Conservation (phyloP, 164 flowering plant species). For the Tetracentron sinense region DNA sequence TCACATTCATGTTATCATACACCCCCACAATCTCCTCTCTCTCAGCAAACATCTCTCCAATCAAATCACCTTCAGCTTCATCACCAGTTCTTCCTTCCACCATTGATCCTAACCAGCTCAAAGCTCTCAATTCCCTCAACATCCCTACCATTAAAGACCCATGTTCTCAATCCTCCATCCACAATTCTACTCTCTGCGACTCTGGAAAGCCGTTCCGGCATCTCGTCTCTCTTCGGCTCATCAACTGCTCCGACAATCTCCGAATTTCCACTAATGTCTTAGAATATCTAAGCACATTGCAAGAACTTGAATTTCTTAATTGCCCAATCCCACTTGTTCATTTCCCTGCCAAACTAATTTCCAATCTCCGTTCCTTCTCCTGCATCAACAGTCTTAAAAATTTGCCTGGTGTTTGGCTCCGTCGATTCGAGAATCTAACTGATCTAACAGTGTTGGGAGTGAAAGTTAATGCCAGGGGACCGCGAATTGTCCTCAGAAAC, state of each 20-base stretch:
- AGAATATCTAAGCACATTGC: constrained; percentile 65
- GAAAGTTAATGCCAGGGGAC: constrained; percentile 54
- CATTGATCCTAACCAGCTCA: constrained; percentile 81
- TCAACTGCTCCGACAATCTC: constrained; percentile 78
- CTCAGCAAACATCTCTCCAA: constrained; percentile 8
- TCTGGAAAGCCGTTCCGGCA: constrained; percentile 68
- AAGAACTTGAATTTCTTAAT: constrained; percentile 49
- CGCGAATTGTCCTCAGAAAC: constrained; percentile 44
- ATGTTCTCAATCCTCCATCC: constrained; percentile 47
- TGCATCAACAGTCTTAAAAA: constrained; percentile 49
- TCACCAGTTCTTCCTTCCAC: constrained; percentile 28
- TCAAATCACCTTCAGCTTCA: constrained; percentile 4
- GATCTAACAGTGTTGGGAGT: constrained; percentile 55
- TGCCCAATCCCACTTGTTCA: constrained; percentile 61
- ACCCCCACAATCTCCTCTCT: constrained; percentile 10
- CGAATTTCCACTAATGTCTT: constrained; percentile 68
- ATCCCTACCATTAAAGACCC: constrained; percentile 76
- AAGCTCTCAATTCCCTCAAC: constrained; percentile 74
- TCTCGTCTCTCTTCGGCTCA: constrained; percentile 68
- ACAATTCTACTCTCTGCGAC: constrained; percentile 66
- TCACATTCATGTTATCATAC: constrained; percentile 14
- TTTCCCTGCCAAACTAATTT: constrained; percentile 58
- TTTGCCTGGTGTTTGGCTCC: constrained; percentile 76
- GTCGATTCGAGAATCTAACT: constrained; percentile 55
- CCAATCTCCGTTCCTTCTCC: constrained; percentile 63